phyloP scores from a whole-genome alignment of 257 asterid species.

The Marsdenia floribunda region DNA sequence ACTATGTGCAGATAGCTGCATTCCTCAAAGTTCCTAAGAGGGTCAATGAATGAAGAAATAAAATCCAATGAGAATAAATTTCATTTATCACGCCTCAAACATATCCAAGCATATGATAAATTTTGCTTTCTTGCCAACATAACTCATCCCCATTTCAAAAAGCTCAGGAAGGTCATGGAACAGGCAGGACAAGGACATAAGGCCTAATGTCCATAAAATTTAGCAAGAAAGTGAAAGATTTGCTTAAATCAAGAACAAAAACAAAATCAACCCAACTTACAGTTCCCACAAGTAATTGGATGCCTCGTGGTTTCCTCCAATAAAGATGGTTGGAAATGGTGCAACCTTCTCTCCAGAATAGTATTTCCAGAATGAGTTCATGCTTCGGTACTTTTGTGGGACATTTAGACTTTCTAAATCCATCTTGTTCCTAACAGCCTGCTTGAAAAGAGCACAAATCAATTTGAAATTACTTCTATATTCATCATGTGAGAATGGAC shows the following conservation, averaged over 20 bases:
- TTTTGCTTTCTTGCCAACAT: neutral
- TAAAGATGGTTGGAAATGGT: slow-evolving; percentile 76
- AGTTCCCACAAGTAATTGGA: slow-evolving; percentile 87
- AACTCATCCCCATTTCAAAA: neutral
- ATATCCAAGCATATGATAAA: neutral
- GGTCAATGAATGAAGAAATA: neutral
- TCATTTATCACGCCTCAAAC: neutral
- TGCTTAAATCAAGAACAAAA: neutral
- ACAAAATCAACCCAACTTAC: slow-evolving; percentile 40
- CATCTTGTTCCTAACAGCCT: slow-evolving; percentile 75
- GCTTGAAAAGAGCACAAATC: slow-evolving; percentile 21
- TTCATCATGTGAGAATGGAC: neutral
- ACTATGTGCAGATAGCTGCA: too few species aligned
- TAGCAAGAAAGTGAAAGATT: neutral
- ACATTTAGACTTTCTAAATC: slow-evolving; percentile 66
- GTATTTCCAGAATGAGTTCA: slow-evolving; percentile 94
- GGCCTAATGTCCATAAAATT: neutral
- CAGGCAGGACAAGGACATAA: neutral
- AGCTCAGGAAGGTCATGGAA: neutral
- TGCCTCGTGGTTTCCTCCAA: slow-evolving; percentile 93
- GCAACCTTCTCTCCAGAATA: slow-evolving; percentile 90
- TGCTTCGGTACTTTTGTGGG: slow-evolving; percentile 55
- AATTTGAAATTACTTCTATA: neutral
- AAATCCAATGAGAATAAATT: neutral
- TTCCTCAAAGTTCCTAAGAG: neutral